Percentiles rank a stretch among this genome's conserved stretches.
Conservation (phyloP, 179 eudicot genomes). For the Spinacia oleracea region DNA sequence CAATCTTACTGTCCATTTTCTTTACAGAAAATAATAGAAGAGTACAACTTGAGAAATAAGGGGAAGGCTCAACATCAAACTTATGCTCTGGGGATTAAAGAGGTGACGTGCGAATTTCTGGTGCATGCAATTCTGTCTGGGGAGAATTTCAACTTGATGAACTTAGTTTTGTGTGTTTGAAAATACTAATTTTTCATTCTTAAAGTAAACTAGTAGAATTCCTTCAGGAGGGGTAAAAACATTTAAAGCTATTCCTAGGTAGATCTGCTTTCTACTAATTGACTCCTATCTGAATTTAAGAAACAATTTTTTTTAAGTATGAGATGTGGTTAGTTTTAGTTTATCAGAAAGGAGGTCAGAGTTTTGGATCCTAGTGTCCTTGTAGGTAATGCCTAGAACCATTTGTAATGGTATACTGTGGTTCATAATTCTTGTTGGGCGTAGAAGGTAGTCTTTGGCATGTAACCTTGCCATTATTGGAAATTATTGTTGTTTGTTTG, state of each 20-base stretch:
- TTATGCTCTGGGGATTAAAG: conserved; percentile 95
- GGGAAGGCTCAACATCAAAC: conserved; percentile 97
- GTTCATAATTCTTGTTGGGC: background rate
- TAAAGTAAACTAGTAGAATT: background rate
- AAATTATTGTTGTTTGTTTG: background rate
- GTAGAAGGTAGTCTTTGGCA: conserved; percentile 3
- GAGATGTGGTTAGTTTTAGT: background rate
- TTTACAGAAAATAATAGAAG: conserved; percentile 63
- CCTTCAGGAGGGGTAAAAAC: background rate
- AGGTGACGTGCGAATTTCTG: conserved; percentile 45
- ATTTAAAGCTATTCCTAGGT: background rate
- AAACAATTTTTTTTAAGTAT: background rate
- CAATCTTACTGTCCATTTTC: background rate
- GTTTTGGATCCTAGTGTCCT: background rate
- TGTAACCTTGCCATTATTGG: background rate
- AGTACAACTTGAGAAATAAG: conserved; percentile 78
- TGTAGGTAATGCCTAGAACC: background rate
- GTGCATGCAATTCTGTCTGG: background rate
- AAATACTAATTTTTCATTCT: background rate
- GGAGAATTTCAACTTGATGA: too few relatives aligned
- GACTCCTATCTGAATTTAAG: too few relatives aligned
- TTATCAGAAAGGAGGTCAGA: background rate
- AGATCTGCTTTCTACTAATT: background rate
- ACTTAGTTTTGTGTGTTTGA: background rate
- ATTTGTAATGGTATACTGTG: background rate